phyloP scores from a whole-genome alignment of 768 basidiomycete species.

The Xanthoconium purpureum region DNA sequence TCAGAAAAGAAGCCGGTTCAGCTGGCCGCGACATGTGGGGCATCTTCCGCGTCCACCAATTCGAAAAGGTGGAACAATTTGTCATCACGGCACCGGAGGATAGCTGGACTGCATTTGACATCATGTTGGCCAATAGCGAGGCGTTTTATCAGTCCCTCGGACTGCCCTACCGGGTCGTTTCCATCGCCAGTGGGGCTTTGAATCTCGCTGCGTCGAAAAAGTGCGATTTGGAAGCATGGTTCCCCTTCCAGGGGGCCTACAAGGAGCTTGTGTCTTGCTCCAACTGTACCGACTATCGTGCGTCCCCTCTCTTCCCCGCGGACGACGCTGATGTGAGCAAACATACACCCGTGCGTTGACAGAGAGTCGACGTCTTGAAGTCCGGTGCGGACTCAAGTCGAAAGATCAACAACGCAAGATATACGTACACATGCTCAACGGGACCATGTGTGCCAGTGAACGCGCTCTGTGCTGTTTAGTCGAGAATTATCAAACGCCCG shows the following conservation, averaged over 20 bases:
- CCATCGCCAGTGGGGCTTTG: slow-evolving; percentile 93
- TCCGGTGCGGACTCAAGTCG: slow-evolving; percentile 87
- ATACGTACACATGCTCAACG: slow-evolving; percentile 99
- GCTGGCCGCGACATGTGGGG: slow-evolving; percentile 99
- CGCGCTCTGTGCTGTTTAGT: slow-evolving; percentile 95
- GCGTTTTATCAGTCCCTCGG: slow-evolving; percentile 96
- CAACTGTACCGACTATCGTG: slow-evolving; percentile 99
- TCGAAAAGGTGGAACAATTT: slow-evolving; percentile 98
- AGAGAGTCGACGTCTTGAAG: slow-evolving; percentile 93
- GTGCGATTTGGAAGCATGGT: slow-evolving; percentile 98
- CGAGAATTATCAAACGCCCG: slow-evolving; percentile 97
- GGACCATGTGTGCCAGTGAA: slow-evolving; percentile 95
- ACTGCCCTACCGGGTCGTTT: slow-evolving; percentile 87
- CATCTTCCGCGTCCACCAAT: slow-evolving; percentile 99
- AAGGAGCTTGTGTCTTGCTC: slow-evolving; percentile 98
- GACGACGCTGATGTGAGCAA: neutral
- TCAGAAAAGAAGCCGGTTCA: slow-evolving; percentile 98
- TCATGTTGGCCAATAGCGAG: slow-evolving; percentile 86
- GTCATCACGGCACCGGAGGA: slow-evolving; percentile 91
- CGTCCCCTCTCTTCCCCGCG: slow-evolving; percentile 26
- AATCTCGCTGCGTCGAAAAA: slow-evolving; percentile 98
- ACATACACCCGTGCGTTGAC: neutral
- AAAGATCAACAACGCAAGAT: slow-evolving; percentile 89
- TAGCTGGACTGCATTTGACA: slow-evolving; percentile 91
- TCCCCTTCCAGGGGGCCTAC: slow-evolving; percentile 94